Conservation (phyloP, 805 yeast genomes). For the Yamadazyma akitaensis region DNA sequence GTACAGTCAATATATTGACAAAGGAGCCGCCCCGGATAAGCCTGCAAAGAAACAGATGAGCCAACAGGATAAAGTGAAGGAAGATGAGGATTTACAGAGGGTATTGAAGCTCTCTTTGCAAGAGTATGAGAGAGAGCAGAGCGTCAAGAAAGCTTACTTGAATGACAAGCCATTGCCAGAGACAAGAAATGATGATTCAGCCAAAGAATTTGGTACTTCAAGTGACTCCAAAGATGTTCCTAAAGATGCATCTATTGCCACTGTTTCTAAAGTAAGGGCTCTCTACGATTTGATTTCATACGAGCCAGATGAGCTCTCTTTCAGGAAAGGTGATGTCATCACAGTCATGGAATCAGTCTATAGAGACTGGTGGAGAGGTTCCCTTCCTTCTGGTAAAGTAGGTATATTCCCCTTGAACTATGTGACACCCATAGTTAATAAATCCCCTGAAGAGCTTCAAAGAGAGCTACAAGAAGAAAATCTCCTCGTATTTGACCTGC, state of each 20-base stretch:
- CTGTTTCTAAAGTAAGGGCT: conserved; percentile 71
- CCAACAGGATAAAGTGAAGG: conserved; percentile 47
- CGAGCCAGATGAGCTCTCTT: conserved; percentile 86
- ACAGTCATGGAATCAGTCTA: conserved; percentile 84
- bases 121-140: conserved; percentile 49
- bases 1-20: conserved; percentile 29
- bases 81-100: conserved; percentile 71
- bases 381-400: conserved; percentile 63
- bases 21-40: conserved; percentile 42
- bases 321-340: conserved; percentile 82
- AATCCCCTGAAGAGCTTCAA: conserved; percentile 56
- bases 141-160: conserved; percentile 23
- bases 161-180: conserved; percentile 37
- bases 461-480: conserved; percentile 51
- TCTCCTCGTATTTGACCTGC: conserved; percentile 47
- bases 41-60: conserved; percentile 56
- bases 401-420: conserved; percentile 94
- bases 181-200: conserved; percentile 9
- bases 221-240: neutral
- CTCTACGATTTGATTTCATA: conserved; percentile 73
- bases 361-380: conserved; percentile 95
- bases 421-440: conserved; percentile 73
- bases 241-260: conserved; percentile 36
- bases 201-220: conserved; percentile 12
- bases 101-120: conserved; percentile 72